Percentiles rank a stretch among this genome's conserved stretches.
Evolutionary conservation across 441 rosid genomes (phyloP).

Genomic region (Pelargonium australe): DNA sequence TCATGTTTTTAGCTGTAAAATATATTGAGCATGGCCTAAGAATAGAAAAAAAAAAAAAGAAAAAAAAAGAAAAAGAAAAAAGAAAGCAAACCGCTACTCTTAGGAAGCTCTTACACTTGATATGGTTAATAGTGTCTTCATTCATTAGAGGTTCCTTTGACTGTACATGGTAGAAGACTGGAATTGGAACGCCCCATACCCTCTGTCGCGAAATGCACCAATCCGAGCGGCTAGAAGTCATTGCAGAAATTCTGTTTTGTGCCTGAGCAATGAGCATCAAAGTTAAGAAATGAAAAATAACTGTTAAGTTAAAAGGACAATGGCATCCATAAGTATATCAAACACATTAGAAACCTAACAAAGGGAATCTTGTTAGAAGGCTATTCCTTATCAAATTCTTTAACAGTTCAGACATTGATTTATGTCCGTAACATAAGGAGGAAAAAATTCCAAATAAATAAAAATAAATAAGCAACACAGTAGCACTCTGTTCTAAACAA

Average conservation of each 20-base stretch:
- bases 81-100: constrained; percentile 7
- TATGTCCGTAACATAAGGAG: too few species aligned
- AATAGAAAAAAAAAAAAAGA: neutral
- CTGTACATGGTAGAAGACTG: constrained; percentile 72
- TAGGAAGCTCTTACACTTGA: constrained; percentile 57
- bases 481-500: too few species aligned
- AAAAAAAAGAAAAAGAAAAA: neutral
- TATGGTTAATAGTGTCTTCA: constrained; percentile 75
- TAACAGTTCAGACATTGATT: neutral
- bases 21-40: neutral
- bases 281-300: constrained; percentile 14
- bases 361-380: neutral
- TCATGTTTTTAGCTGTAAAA: neutral
- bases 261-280: constrained; percentile 43
- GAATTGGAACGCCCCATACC: constrained; percentile 97
- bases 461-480: too few species aligned
- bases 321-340: neutral
- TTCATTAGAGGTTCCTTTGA: constrained; percentile 90
- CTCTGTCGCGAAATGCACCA: constrained; percentile 99
- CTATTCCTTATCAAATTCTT: neutral
- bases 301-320: constrained; percentile 9
- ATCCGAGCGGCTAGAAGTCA: constrained; percentile 92
- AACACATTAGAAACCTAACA: neutral
- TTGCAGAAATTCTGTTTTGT: constrained; percentile 83
- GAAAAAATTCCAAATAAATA: too few species aligned